These are phyloP conservation scores for Globisporangium apiculatum DNA, from an alignment of 352 stramenopile genomes.

Conservation along the genomic window DNA sequence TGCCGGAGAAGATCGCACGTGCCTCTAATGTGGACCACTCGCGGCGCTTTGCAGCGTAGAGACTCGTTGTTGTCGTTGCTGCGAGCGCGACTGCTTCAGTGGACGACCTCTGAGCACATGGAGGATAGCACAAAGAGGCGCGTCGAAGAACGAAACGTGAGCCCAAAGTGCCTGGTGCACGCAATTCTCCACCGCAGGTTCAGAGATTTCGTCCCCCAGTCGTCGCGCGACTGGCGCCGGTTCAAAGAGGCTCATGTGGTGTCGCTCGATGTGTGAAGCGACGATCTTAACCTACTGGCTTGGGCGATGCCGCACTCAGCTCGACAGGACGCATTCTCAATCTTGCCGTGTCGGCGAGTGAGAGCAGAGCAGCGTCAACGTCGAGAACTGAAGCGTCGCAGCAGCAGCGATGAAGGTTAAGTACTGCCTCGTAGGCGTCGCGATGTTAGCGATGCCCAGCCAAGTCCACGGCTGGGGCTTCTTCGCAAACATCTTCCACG, in stretches of 20 bases:
- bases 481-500: not conserved
- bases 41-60: no score
- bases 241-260: no score
- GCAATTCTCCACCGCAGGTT: not conserved
- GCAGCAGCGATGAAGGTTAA: slow-evolving; percentile 8
- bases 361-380: no score
- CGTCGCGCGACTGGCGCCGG: no score
- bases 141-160: not conserved
- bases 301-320: not conserved
- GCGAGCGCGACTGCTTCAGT: no score
- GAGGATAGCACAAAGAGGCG: not conserved
- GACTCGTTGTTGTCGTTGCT: no score
- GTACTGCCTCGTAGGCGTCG: slow-evolving; percentile 1
- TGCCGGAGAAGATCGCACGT: no score
- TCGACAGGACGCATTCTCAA: not conserved
- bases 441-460: not conserved
- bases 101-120: no score
- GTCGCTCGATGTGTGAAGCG: no score
- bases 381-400: not conserved
- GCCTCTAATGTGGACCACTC: no score
- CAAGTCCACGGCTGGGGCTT: slow-evolving; percentile 2
- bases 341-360: no score
- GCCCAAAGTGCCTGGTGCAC: not conserved
- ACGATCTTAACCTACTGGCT: not conserved
- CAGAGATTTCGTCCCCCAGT: no score